phyloP scores from a whole-genome alignment of 2,329 filamentous ascomycete genomes.

The Alternaria consortialis region DNA sequence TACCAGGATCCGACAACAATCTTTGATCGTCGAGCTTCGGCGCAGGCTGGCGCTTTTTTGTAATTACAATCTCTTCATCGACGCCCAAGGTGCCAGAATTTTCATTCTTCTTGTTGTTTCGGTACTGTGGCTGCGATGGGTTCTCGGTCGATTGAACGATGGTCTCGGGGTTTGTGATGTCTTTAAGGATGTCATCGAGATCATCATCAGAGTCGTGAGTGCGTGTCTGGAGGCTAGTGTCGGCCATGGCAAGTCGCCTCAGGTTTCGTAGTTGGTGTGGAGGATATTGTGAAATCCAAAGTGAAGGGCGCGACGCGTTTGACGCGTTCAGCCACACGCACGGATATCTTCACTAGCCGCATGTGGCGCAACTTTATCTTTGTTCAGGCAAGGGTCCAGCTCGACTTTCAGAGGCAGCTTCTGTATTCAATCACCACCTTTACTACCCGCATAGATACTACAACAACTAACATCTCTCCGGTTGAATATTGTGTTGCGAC shows the following conservation, averaged over 20 bases:
- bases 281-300: neutral
- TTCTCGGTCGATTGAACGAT: constrained; percentile 48
- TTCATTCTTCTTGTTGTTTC: constrained; percentile 27
- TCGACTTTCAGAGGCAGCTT: constrained; percentile 12
- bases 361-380: constrained; percentile 21
- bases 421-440: constrained; percentile 8
- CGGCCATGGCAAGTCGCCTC: constrained; percentile 29
- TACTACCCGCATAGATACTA: neutral
- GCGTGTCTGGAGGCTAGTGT: constrained; percentile 18
- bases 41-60: constrained; percentile 77
- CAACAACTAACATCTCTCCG: neutral
- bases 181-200: constrained; percentile 77
- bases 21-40: constrained; percentile 89
- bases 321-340: constrained; percentile 26
- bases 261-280: neutral
- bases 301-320: constrained; percentile 20
- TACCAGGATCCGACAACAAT: constrained; percentile 82
- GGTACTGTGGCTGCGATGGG: constrained; percentile 18
- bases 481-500: neutral
- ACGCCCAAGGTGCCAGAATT: constrained; percentile 71
- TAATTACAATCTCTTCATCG: constrained; percentile 85
- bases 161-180: constrained; percentile 68
- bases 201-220: constrained; percentile 54
- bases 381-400: constrained; percentile 15
- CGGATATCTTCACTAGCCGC: constrained; percentile 12